Evolutionary conservation across 192 early-diverging fungal species (phyloP).

Genomic region (Phlyctochytrium planicorne): DNA sequence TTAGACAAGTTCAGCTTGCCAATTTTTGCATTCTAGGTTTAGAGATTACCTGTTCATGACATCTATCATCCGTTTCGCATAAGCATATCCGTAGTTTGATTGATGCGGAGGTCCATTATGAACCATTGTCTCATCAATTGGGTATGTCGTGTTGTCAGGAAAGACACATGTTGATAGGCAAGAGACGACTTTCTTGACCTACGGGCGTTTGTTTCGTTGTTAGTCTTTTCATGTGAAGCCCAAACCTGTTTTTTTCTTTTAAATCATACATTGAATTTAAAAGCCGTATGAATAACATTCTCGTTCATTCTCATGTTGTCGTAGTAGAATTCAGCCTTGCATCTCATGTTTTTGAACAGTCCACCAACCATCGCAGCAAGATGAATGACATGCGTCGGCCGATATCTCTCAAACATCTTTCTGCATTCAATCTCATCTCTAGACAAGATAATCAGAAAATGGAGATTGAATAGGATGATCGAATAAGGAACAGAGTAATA

Average conservation of each 20-base stretch:
- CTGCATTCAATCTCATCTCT: constrained; percentile 62
- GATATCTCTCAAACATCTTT: constrained; percentile 71
- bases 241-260: background rate
- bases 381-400: constrained; percentile 80
- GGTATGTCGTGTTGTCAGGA: constrained; percentile 80
- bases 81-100: constrained; percentile 80
- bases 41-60: constrained; percentile 68
- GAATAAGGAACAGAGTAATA: background rate
- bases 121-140: constrained; percentile 84
- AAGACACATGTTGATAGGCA: constrained; percentile 85
- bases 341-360: constrained; percentile 78
- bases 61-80: constrained; percentile 83
- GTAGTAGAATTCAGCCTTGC: constrained; percentile 73
- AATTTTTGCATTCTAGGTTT: background rate
- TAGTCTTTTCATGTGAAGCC: background rate
- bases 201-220: background rate
- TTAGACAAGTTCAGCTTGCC: constrained; percentile 20
- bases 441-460: background rate
- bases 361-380: constrained; percentile 67
- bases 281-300: constrained; percentile 64
- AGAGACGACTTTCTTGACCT: constrained; percentile 81
- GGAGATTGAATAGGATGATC: too few species aligned
- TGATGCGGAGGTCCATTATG: constrained; percentile 78
- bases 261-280: constrained; percentile 60
- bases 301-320: constrained; percentile 81